Evolutionary conservation across 768 basidiomycete genomes (phyloP).

Genomic region (Termitomyces sp.): DNA sequence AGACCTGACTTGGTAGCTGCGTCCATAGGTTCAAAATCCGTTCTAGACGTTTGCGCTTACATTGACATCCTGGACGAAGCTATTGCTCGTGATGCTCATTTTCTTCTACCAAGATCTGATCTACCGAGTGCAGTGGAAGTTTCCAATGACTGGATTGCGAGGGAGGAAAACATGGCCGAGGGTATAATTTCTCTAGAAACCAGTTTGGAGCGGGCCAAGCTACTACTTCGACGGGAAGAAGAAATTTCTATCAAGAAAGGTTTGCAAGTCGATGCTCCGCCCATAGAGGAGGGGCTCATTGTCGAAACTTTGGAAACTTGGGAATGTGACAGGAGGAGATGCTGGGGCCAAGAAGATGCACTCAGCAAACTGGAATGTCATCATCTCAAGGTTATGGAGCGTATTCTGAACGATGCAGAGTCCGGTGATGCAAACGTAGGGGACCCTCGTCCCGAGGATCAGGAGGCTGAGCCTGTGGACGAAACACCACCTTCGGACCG

Average conservation of each 20-base stretch:
- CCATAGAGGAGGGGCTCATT: neutral
- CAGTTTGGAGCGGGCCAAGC: conserved; percentile 17
- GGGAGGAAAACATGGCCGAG: conserved; percentile 41
- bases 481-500: conserved; percentile 6
- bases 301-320: conserved; percentile 12
- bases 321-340: conserved; percentile 16
- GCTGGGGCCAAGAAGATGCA: conserved; percentile 20
- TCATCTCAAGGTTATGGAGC: conserved; percentile 23
- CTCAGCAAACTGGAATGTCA: conserved; percentile 14
- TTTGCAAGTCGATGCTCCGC: conserved; percentile 1
- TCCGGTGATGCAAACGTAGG: conserved; percentile 7
- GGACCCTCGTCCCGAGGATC: conserved; percentile 13
- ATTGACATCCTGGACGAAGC: conserved; percentile 47
- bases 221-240: conserved; percentile 15
- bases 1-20: conserved; percentile 74
- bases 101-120: conserved; percentile 9
- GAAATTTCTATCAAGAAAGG: conserved; percentile 9
- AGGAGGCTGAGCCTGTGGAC: neutral
- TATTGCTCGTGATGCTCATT: conserved; percentile 13
- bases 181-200: conserved; percentile 22
- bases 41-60: conserved; percentile 65
- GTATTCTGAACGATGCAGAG: conserved; percentile 16
- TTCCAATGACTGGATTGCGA: conserved; percentile 41
- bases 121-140: conserved; percentile 43
- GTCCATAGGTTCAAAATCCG: conserved; percentile 59